These are phyloP conservation scores for Saccharomyces hybrid DNA, from an alignment of 1,139 yeast genomes.

Conservation along the genomic window DNA sequence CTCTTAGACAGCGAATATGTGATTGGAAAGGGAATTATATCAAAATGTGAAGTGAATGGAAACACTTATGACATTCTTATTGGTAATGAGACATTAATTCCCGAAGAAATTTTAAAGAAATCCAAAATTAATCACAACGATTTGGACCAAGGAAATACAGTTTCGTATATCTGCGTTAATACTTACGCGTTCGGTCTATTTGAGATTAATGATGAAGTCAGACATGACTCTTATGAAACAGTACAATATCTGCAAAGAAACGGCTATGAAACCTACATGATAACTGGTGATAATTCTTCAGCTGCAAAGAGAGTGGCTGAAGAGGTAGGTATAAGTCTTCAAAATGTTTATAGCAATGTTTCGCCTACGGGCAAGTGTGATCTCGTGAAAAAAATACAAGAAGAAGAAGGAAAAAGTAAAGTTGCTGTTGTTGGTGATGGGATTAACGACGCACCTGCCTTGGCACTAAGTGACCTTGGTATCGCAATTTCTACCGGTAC, in stretches of 20 bases:
- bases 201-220: conserved; percentile 62
- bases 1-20: conserved; percentile 40
- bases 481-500: conserved; percentile 90
- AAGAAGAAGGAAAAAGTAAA: conserved; percentile 25
- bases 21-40: conserved; percentile 64
- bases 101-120: conserved; percentile 16
- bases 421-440: conserved; percentile 97
- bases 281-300: conserved; percentile 73
- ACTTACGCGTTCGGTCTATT: conserved; percentile 54
- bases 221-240: conserved; percentile 56
- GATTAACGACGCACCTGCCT: conserved; percentile 91
- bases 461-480: conserved; percentile 82
- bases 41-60: conserved; percentile 29
- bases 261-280: conserved; percentile 69
- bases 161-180: conserved; percentile 44
- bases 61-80: conserved; percentile 37
- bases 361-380: conserved; percentile 72
- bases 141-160: conserved; percentile 22
- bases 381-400: conserved; percentile 53
- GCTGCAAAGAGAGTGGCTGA: conserved; percentile 62
- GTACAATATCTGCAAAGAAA: conserved; percentile 46
- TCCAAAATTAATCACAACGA: conserved; percentile 7
- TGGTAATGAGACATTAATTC: conserved; percentile 51
- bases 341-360: conserved; percentile 67
- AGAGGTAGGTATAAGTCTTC: conserved; percentile 56